These are phyloP conservation scores for Aspergillus ibericus DNA, from an alignment of 2,329 filamentous ascomycete genomes.

Conservation along the genomic window DNA sequence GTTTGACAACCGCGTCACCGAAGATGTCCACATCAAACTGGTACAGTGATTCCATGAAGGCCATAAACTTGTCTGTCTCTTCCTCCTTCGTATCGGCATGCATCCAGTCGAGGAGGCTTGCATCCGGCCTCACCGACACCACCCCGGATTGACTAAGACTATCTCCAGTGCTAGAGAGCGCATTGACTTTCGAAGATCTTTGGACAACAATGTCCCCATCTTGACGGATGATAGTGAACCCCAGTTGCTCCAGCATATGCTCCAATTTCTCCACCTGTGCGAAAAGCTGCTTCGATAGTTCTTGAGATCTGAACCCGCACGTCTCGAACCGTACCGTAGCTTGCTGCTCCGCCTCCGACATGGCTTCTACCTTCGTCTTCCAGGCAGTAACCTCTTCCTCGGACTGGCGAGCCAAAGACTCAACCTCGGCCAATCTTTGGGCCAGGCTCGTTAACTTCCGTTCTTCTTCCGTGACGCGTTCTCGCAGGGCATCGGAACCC, in stretches of 20 bases:
- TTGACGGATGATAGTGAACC: constrained; percentile 76
- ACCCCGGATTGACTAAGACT: constrained; percentile 36
- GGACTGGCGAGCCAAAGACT: constrained; percentile 71
- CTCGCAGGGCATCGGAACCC: constrained; percentile 75
- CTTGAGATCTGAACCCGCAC: constrained; percentile 72
- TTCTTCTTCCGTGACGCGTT: constrained; percentile 74
- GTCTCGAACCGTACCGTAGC: constrained; percentile 61
- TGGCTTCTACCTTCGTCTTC: constrained; percentile 57
- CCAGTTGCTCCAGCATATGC: constrained; percentile 80
- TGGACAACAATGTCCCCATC: constrained; percentile 73
- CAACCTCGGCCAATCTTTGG: constrained; percentile 70
- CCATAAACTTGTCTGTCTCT: constrained; percentile 72
- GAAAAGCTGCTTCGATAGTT: constrained; percentile 80
- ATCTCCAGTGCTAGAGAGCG: constrained; percentile 36
- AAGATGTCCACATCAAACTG: constrained; percentile 83
- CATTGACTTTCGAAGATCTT: constrained; percentile 61
- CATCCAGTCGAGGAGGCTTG: constrained; percentile 81
- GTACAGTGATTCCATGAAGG: constrained; percentile 71
- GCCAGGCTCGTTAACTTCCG: constrained; percentile 65
- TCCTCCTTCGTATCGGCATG: constrained; percentile 63
- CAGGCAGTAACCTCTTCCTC: constrained; percentile 72
- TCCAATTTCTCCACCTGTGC: constrained; percentile 81
- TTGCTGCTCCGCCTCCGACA: constrained; percentile 34
- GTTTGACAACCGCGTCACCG: constrained; percentile 79
- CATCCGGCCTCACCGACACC: constrained; percentile 53